Base-by-base conservation (phyloP, 2,329 filamentous ascomycete species). In the Colletotrichum sp. region DNA sequence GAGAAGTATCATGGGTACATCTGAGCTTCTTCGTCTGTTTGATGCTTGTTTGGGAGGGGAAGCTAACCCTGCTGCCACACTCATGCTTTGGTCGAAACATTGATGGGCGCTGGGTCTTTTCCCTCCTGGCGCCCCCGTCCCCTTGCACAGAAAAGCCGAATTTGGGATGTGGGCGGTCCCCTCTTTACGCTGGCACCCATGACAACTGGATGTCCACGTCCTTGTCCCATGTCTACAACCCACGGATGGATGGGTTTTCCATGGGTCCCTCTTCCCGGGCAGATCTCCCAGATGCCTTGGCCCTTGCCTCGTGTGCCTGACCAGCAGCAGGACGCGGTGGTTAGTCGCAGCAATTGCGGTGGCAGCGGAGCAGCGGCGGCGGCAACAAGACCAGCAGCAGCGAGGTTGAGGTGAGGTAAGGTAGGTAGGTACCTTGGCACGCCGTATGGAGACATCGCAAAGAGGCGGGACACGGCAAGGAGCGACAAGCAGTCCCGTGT, bases 21-120 rank as follows among this genome's bases (percentile, higher is more conserved):
- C 39, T 59, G 59, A 76, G 70, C 24, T 28, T 74, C 67, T 69
- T 76, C 61, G 71, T 82, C 79, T 83, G 86, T 86, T 86, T 87
- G 86, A 87, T 86, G 83, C 84, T 84, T 87, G 86, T 87, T 85
- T 87, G 82, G 84, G 83, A 81, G 71, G 78, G 68, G 39, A 52
- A 36, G 64, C 71, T 60, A 75, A 65, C 71, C 74, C 71, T 75
- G 74, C 48, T 71, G 67, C 79, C 80, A 83, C 80, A 82, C 80
- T 83, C 80, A 85, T 84, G 82, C 85, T 82, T 79, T 69, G 70
- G 82, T 82, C 82, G 82, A 86, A 85, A 86, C 83, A 82, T 81
- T 77, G 77, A 80, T 78, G 78, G 78, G 74, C 80, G 79, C 78
- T 32, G 34, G 48, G 67, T 34, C 43, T 67, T 72, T 72, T 36